These are phyloP conservation scores for Sarocladiaceae sp. DNA, from an alignment of 2,329 filamentous ascomycete species.

Conservation along the genomic window DNA sequence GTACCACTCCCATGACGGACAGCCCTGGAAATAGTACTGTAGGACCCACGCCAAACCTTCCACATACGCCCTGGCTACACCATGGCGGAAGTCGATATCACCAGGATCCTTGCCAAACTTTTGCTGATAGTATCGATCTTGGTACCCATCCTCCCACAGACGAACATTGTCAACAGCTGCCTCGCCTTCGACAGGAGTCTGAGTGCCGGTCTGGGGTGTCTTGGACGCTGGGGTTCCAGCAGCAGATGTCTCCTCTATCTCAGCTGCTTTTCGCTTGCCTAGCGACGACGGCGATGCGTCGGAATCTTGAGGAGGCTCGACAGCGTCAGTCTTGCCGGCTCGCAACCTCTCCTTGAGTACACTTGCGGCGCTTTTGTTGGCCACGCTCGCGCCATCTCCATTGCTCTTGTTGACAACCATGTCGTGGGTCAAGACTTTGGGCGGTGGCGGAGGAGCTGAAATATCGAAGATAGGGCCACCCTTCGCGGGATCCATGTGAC, in stretches of 20 bases:
- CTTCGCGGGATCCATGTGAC: conserved; percentile 28
- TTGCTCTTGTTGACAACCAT: conserved; percentile 75
- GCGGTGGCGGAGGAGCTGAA: conserved; percentile 42
- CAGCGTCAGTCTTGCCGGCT: conserved; percentile 23
- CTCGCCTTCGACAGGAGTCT: conserved; percentile 47
- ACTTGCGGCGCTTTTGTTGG: conserved; percentile 93
- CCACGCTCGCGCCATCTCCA: conserved; percentile 62
- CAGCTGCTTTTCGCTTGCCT: conserved; percentile 74
- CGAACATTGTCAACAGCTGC: conserved; percentile 75
- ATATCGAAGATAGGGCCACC: conserved; percentile 33
- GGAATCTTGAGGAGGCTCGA: conserved; percentile 19
- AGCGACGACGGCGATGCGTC: conserved; percentile 43
- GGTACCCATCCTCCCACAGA: conserved; percentile 93
- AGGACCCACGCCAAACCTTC: conserved; percentile 95
- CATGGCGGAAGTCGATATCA: conserved; percentile 80
- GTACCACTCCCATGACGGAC: conserved; percentile 98
- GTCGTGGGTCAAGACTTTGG: conserved; percentile 71
- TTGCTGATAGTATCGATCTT: conserved; percentile 93
- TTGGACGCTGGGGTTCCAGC: conserved; percentile 50
- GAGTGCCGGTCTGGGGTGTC: conserved; percentile 45
- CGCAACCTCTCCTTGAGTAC: conserved; percentile 79
- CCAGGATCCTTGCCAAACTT: conserved; percentile 84
- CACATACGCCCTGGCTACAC: conserved; percentile 87
- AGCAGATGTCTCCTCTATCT: conserved; percentile 56
- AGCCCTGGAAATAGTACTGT: conserved; percentile 96